Conservation (phyloP, 2,329 filamentous ascomycete genomes). For the Fusarium pseudograminearum region DNA sequence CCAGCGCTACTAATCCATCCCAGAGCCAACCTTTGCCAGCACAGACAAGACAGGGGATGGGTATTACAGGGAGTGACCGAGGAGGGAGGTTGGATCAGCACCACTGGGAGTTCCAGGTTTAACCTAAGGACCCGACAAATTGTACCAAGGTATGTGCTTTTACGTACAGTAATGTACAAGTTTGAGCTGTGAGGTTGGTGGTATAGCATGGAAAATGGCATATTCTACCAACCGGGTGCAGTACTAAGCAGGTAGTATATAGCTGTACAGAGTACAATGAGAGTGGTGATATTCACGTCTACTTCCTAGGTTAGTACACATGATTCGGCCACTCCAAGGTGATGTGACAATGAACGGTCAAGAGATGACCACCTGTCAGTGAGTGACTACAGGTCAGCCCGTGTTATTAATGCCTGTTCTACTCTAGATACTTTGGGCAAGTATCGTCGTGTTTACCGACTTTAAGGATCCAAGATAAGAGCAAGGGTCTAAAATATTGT, state of each 20-base stretch:
- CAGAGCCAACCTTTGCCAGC: constrained; percentile 10
- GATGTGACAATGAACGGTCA: background rate
- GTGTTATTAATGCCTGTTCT: background rate
- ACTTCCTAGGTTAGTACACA: background rate
- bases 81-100: constrained; percentile 27
- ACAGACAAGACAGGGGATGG: constrained; percentile 4
- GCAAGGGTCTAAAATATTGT: background rate
- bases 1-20: constrained; percentile 14
- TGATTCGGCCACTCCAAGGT: background rate
- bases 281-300: background rate
- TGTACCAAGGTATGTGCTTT: constrained; percentile 8
- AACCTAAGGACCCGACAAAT: constrained; percentile 8
- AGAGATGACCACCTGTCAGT: constrained; percentile 9
- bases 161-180: constrained; percentile 21
- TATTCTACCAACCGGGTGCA: background rate
- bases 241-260: background rate
- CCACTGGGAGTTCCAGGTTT: constrained; percentile 21
- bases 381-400: constrained; percentile 4
- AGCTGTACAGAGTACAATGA: background rate
- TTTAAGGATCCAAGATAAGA: constrained; percentile 6
- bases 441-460: constrained; percentile 8
- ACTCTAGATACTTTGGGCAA: background rate
- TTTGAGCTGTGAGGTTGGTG: background rate
- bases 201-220: constrained; percentile 3
- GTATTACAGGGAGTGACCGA: constrained; percentile 15